Percentiles rank a stretch among this genome's conserved stretches.
Conservation (phyloP, 2,329 filamentous ascomycete species). For the Aureobasidium mangrovei region DNA sequence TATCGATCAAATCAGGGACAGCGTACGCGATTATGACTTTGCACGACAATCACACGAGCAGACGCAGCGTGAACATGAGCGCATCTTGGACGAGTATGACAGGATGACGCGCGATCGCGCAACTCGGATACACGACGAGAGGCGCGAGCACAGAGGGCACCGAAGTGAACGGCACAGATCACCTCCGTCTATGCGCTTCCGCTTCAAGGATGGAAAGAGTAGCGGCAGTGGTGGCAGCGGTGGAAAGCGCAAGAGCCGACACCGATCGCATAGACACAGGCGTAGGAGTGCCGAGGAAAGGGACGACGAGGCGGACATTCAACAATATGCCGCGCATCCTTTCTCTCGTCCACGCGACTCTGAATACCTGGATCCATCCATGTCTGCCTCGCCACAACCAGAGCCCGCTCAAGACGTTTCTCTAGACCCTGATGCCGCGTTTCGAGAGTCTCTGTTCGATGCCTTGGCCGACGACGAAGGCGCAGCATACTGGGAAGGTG, state of each 20-base stretch:
- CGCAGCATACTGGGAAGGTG: constrained; percentile 85
- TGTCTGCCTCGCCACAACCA: background rate
- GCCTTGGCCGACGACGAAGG: constrained; percentile 96
- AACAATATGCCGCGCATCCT: constrained; percentile 15
- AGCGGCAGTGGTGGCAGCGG: background rate
- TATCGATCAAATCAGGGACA: constrained; percentile 5
- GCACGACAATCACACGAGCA: background rate
- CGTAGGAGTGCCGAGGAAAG: background rate
- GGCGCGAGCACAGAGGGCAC: background rate
- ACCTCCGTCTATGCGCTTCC: constrained; percentile 8
- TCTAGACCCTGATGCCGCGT: constrained; percentile 64
- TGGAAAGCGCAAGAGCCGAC: background rate
- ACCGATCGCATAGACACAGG: background rate
- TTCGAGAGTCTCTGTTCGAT: constrained; percentile 91
- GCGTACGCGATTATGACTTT: background rate
- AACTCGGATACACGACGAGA: constrained; percentile 7
- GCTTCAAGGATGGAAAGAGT: constrained; percentile 11
- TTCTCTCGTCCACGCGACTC: constrained; percentile 7
- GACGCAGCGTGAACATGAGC: constrained; percentile 12
- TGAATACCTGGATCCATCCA: constrained; percentile 12
- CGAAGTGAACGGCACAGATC: background rate
- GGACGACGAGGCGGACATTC: background rate
- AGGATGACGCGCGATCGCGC: constrained; percentile 13
- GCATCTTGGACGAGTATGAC: constrained; percentile 15
- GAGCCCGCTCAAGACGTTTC: constrained; percentile 12